These are phyloP conservation scores for Amphirosellinia nigrospora DNA, from an alignment of 495 filamentous ascomycete genomes.

Conservation along the genomic window DNA sequence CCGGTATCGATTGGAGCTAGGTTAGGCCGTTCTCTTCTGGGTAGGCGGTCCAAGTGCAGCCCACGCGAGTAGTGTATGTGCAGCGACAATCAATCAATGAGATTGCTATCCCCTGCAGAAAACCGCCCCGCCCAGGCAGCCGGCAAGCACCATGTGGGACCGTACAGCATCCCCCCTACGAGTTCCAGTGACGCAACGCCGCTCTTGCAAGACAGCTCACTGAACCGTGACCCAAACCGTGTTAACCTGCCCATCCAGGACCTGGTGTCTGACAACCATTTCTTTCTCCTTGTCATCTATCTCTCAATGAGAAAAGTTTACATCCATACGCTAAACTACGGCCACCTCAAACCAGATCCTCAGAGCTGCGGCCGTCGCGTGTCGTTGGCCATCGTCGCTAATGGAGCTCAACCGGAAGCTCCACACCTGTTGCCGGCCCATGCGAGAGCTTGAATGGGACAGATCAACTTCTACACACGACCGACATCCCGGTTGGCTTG, in stretches of 20 bases:
- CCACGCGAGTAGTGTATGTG: too few relatives aligned
- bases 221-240: background rate
- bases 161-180: background rate
- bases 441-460: constrained; percentile 85
- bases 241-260: background rate
- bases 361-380: constrained; percentile 34
- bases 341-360: constrained; percentile 27
- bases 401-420: constrained; percentile 78
- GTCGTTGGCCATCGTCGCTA: constrained; percentile 40
- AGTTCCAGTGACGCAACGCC: constrained; percentile 11
- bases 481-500: constrained; percentile 94
- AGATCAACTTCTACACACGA: constrained; percentile 95
- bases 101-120: background rate
- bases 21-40: too few relatives aligned
- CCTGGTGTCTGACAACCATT: background rate
- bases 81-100: too few relatives aligned
- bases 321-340: background rate
- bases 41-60: too few relatives aligned
- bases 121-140: background rate
- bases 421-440: constrained; percentile 77
- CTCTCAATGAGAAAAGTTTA: constrained; percentile 15
- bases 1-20: background rate
- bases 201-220: background rate
- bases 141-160: constrained; percentile 7
- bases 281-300: background rate